Evolutionary conservation across 345 rosid genomes (phyloP).

Genomic region (Bruguiera sexangula): DNA sequence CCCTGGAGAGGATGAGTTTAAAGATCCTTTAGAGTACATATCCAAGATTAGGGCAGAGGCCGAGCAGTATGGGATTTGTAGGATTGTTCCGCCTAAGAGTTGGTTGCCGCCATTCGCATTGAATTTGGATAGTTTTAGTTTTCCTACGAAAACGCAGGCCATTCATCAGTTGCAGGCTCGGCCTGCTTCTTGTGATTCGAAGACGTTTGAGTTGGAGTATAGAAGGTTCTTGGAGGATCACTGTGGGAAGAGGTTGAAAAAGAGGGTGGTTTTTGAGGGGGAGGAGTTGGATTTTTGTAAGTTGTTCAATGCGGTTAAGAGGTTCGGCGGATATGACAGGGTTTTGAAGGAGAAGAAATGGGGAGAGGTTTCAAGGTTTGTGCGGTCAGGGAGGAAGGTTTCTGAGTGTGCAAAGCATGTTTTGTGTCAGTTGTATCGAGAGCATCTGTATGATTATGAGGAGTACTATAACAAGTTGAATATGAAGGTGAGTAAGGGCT

Average conservation of each 20-base stretch:
- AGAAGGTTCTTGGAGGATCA: conserved; percentile 68
- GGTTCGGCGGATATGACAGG: conserved; percentile 82
- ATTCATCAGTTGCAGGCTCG: conserved; percentile 93
- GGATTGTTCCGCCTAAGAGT: conserved; percentile 72
- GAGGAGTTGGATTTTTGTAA: conserved; percentile 87
- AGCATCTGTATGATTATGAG: conserved; percentile 82
- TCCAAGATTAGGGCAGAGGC: conserved; percentile 81
- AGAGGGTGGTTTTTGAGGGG: conserved; percentile 73
- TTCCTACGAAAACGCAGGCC: conserved; percentile 92
- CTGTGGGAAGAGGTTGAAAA: conserved; percentile 67
- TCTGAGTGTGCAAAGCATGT: conserved; percentile 92
- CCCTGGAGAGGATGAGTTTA: conserved; percentile 79
- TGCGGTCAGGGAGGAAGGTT: conserved; percentile 56
- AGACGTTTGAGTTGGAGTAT: conserved; percentile 89
- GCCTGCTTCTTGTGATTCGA: conserved; percentile 75
- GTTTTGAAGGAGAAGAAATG: conserved; percentile 68
- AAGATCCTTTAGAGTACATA: conserved; percentile 78
- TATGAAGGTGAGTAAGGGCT: conserved; percentile 38
- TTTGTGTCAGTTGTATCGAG: conserved; percentile 67
- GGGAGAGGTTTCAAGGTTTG: conserved; percentile 80
- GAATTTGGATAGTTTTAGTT: conserved; percentile 56
- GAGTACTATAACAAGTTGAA: conserved; percentile 49
- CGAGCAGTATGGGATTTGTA: conserved; percentile 87
- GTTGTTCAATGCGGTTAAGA: conserved; percentile 83
- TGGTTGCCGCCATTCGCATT: conserved; percentile 86